Base-by-base conservation (phyloP, 768 basidiomycete species). In the Boletus speciosus region DNA sequence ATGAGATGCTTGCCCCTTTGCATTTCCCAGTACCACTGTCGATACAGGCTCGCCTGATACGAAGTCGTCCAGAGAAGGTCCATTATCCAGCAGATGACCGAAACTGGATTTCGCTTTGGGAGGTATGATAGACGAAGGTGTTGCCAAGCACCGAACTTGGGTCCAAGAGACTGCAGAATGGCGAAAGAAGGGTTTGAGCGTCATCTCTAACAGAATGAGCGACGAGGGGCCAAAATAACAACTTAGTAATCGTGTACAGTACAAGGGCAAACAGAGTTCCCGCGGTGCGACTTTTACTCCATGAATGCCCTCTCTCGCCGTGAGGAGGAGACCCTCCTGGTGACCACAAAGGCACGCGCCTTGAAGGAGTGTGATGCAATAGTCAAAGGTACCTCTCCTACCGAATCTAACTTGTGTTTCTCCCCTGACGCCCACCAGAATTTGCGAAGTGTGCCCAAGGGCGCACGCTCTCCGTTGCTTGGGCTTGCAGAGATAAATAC, bases 251-350 rank as follows among this genome's bases (percentile, higher is more conserved):
- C 43, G 5, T 15, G 31, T 2, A 31, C 7, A 25, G 25, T 25
- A 25, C 1, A 4, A 25, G 29, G 1, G 29, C 29, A 29, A 29
- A 39, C 23, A 23, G 19, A 40, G 15, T 53, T 61, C 58, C 49
- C 47, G 51, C 58, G 41, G 38, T 15, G 29, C 23, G 27, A 29
- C 54, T 37, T 31, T 23, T 42, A 19, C 44, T n/a, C 14, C 36
- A 93, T 93, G 92, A 84, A 92, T 70, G 80, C 90, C 39, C 81
- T 94, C 32, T 94, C 92, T 36, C 81, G 90, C 52, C 80, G 92
- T 46, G 92, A 94, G 73, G 92, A 95, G 68, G 92, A 95, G 42
- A 86, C 85, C 8, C 79, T 95, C 38, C 70, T 88, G 37, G 93
- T 94, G 70, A 76, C 87, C 23, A 88, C 90, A 9, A 94, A 93